These are phyloP conservation scores for Mortierella polycephala DNA, from an alignment of 371 early-diverging fungal species.

Conservation along the genomic window DNA sequence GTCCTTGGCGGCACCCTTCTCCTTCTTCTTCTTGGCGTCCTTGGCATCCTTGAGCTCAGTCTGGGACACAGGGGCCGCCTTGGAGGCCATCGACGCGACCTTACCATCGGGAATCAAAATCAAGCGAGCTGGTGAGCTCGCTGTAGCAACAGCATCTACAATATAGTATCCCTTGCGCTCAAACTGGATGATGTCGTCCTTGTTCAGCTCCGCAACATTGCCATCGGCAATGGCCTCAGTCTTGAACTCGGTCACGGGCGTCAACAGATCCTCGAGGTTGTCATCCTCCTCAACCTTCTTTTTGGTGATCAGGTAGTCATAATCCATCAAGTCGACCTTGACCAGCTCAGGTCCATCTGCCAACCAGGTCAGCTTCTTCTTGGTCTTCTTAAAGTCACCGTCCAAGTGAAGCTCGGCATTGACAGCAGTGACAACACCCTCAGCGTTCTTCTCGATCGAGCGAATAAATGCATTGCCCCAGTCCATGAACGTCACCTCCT, in stretches of 20 bases:
- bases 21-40: conserved; percentile 53
- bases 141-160: conserved; percentile 74
- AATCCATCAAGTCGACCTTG: conserved; percentile 83
- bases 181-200: conserved; percentile 96
- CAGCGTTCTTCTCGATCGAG: conserved; percentile 61
- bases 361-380: conserved; percentile 99
- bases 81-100: conserved; percentile 80
- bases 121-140: conserved; percentile 69
- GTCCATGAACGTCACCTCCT: conserved; percentile 99
- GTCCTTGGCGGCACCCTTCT: conserved; percentile 20
- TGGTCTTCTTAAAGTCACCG: conserved; percentile 98
- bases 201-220: conserved; percentile 65
- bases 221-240: conserved; percentile 74
- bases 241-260: conserved; percentile 91
- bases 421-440: conserved; percentile 61
- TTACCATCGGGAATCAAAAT: conserved; percentile 96
- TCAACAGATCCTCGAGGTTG: conserved; percentile 85
- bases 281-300: conserved; percentile 97
- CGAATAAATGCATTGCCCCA: conserved; percentile 98
- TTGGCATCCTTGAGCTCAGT: conserved; percentile 40
- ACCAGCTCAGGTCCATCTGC: conserved; percentile 69
- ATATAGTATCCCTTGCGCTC: conserved; percentile 99
- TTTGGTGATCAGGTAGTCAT: conserved; percentile 97
- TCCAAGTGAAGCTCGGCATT: conserved; percentile 84
- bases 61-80: conserved; percentile 64